Base-by-base conservation (phyloP, 2,329 filamentous ascomycete species). In the Colletotrichum sp. region DNA sequence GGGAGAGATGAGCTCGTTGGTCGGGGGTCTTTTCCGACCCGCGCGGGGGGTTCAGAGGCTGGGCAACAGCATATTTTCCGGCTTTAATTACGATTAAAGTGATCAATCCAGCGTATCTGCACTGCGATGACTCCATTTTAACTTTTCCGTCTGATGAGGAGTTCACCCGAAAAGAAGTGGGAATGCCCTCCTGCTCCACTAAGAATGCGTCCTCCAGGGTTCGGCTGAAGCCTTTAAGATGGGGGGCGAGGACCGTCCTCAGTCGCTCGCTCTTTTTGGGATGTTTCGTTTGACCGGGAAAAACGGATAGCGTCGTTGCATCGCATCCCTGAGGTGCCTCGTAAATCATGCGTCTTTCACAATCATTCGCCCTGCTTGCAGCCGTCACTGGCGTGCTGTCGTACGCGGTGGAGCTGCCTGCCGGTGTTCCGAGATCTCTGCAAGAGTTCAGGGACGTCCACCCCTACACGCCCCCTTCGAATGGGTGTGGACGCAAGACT, bases 381-480 rank as follows among this genome's bases (percentile, higher is more conserved):
- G 72, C 67, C 27, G 60, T 61, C 27, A 65, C 72, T 32, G 34
- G 72, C 59, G 72, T 60, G 72, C 44, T 71, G 44, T 71, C 72
- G 15, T 34, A 59, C 67, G 72, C 65, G n/a, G 34, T 71, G 57
- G 72, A 74, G 68, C 75, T 77, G 48, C 75, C 75, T 22, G 72
- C 75, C 28, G 75, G 75, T 30, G 72, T 77, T 13, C 75, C 75
- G 59, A 72, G 72, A 48, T 75, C 73, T 44, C 36, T 77, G 27
- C 44, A 60, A 27, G 75, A 77, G 68, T 77, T 77, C 72, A 72
- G 75, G 19, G 75, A 77, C 36, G 72, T 75, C 68, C 75, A 77
- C 34, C 64, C 75, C 15, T 77, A 77, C 72, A 68, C 70, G 52
- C 22, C 72, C 27, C 34, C 69, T 5, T 52, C 75, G 25, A 60